A percentile compares a stretch with the other conserved stretches of the same genome.
Evolutionary conservation across 768 basidiomycete species (phyloP).

Genomic region (Rhizopogon vesiculosus): DNA sequence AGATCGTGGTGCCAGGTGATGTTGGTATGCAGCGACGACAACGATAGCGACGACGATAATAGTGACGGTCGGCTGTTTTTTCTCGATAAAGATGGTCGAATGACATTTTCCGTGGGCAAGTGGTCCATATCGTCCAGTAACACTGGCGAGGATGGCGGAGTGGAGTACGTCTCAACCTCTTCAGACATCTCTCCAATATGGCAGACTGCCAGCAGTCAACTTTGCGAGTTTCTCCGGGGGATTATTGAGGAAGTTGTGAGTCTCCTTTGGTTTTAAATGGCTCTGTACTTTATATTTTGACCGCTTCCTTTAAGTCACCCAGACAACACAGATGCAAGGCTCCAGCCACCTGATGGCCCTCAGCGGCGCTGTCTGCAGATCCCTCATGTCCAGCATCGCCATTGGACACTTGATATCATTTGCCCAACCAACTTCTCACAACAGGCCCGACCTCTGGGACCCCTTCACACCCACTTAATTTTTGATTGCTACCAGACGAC

Average conservation of each 20-base stretch:
- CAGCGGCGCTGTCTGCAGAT: constrained; percentile 1
- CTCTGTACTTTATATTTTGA: neutral
- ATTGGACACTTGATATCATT: constrained; percentile 13
- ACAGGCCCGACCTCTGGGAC: constrained; percentile 1
- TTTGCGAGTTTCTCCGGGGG: constrained; percentile 2
- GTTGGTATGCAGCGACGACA: constrained; percentile 27
- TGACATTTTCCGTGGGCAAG: constrained; percentile 10
- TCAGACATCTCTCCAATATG: constrained; percentile 19
- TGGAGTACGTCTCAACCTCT: constrained; percentile 38
- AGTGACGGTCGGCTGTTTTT: constrained; percentile 27
- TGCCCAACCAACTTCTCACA: constrained; percentile 23
- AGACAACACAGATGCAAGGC: constrained; percentile 14
- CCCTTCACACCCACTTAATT: neutral
- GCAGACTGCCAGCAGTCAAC: constrained; percentile 6
- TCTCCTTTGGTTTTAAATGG: constrained; percentile 1
- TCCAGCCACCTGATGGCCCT: neutral
- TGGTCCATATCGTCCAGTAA: constrained; percentile 7
- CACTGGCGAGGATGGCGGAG: constrained; percentile 39
- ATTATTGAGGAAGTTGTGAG: constrained; percentile 5
- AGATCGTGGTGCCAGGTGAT: constrained; percentile 31
- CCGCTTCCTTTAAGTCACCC: constrained; percentile 15
- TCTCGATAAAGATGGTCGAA: constrained; percentile 37
- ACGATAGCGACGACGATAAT: constrained; percentile 5
- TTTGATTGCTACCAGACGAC: neutral
- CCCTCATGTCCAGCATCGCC: constrained; percentile 13